Base-by-base conservation (phyloP, 768 basidiomycete species). In the Aureoboletus auriporus region DNA sequence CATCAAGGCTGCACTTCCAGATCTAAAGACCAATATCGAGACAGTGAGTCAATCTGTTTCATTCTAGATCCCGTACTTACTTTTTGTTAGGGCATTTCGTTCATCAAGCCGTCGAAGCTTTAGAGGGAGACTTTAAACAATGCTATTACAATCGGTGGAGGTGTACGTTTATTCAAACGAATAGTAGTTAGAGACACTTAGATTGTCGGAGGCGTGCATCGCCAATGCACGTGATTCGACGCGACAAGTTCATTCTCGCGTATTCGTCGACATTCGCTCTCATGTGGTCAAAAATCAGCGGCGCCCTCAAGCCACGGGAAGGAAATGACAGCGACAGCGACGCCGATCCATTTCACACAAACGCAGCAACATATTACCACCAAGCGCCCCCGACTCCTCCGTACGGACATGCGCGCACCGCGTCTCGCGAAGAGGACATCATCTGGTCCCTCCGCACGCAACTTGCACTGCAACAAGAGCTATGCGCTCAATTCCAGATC, bases 1-100 rank as follows among this genome's bases (percentile, higher is more conserved):
- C 47, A 66, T 99, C 65, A 71, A 78, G 56, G 86, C 85, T 58
- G 90, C 89, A 35, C 64, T 97, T 47, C 84, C 88, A 11, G 94
- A 97, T 66, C 77, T 95, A 30, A 59, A 63, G 42, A 73, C 61
- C 45, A 93, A 83, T 71, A 93, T 95, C 59, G 69, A 78, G 43
- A 88, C 79, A 57, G 86, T 84, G 50, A 38, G 75, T 39, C 7
- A 23, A 29, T 38, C 13, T n/a, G n/a, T 26, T 34, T 6, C 4
- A 3, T 23, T 41, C 13, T 10, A 14, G 13, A 5, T 33, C 28
- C n/a, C 27, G 29, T 8, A 20, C 46, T 46, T 6, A 56, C 39
- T 20, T 33, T 6, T 27, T n/a, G 2, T 14, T 14, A 67, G 65
- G 65, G 65, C 2, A 38, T 61, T 14, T 44, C 55, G 8, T 67